Percentiles rank a stretch among this genome's conserved stretches.
phyloP scores from a whole-genome alignment of 2,329 filamentous ascomycete genomes.

The Paracoccidioides lutzii region DNA sequence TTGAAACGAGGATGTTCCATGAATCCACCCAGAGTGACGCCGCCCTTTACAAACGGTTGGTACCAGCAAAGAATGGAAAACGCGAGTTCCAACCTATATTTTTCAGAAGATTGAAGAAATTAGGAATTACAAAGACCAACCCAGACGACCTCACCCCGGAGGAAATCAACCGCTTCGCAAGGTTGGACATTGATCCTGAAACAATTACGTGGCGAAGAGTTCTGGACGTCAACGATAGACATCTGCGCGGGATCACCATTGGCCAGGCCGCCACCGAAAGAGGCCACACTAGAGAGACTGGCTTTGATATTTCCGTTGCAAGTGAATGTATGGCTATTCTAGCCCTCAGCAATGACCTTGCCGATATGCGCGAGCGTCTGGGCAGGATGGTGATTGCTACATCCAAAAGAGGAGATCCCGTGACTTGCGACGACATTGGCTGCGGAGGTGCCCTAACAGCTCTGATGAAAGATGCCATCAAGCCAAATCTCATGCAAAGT shows the following conservation, averaged over 20 bases:
- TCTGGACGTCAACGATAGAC: slow-evolving; percentile 91
- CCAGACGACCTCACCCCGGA: slow-evolving; percentile 83
- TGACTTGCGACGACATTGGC: slow-evolving; percentile 92
- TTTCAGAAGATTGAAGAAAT: slow-evolving; percentile 86
- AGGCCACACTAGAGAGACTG: slow-evolving; percentile 74
- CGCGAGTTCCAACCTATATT: slow-evolving; percentile 78
- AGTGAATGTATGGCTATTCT: slow-evolving; percentile 98
- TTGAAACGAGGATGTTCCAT: slow-evolving; percentile 97
- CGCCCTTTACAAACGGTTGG: slow-evolving; percentile 72
- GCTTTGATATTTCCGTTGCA: slow-evolving; percentile 95
- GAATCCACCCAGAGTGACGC: slow-evolving; percentile 90
- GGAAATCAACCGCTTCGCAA: slow-evolving; percentile 76
- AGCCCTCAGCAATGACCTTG: slow-evolving; percentile 74
- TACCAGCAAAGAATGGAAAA: slow-evolving; percentile 81
- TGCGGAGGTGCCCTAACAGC: slow-evolving; percentile 84
- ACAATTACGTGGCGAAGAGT: slow-evolving; percentile 97
- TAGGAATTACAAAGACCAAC: slow-evolving; percentile 90
- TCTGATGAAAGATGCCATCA: slow-evolving; percentile 95
- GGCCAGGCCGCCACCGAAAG: slow-evolving; percentile 84
- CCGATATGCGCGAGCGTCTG: slow-evolving; percentile 83
- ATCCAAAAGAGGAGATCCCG: slow-evolving; percentile 70
- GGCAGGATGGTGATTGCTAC: slow-evolving; percentile 92
- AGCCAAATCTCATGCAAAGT: slow-evolving; percentile 98
- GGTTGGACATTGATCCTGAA: slow-evolving; percentile 88
- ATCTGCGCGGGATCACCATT: slow-evolving; percentile 78